phyloP scores from a whole-genome alignment of 2,329 filamentous ascomycete genomes.

The Trichoderma endophyticum region DNA sequence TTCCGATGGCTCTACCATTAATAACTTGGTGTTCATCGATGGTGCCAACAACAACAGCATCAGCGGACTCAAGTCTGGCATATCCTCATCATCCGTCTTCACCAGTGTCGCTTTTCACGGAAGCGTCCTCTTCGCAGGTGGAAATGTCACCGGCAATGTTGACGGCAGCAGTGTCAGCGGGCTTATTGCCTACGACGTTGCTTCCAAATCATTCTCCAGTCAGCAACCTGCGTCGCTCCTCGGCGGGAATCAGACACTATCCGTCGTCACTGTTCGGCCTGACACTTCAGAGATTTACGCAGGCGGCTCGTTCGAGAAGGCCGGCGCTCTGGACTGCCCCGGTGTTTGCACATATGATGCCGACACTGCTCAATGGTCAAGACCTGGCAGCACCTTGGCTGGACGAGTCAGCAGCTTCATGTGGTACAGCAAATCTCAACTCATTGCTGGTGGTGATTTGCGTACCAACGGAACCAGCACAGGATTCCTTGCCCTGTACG shows the following conservation, averaged over 20 bases:
- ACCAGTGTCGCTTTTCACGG: conserved; percentile 64
- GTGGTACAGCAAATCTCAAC: conserved; percentile 69
- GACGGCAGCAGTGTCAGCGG: conserved; percentile 63
- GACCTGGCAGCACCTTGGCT: conserved; percentile 67
- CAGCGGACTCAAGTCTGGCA: conserved; percentile 63
- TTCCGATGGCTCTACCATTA: conserved; percentile 64
- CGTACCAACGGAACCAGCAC: conserved; percentile 59
- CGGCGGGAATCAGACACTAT: conserved; percentile 69
- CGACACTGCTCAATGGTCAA: conserved; percentile 70
- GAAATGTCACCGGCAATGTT: conserved; percentile 69
- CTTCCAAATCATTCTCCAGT: conserved; percentile 55
- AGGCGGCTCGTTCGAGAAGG: conserved; percentile 78
- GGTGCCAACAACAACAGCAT: conserved; percentile 63
- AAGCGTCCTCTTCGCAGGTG: conserved; percentile 76
- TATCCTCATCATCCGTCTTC: conserved; percentile 73
- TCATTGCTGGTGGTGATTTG: conserved; percentile 77
- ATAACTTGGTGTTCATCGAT: conserved; percentile 82
- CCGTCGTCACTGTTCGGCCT: conserved; percentile 70
- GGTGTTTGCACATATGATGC: conserved; percentile 78
- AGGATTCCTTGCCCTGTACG: conserved; percentile 69
- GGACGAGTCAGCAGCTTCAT: conserved; percentile 70
- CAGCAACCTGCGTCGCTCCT: conserved; percentile 70
- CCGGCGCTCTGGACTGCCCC: conserved; percentile 78
- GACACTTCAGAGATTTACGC: conserved; percentile 75
- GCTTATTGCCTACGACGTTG: conserved; percentile 76